Conservation (phyloP, 768 basidiomycete species). For the Peribolospora baueri region DNA sequence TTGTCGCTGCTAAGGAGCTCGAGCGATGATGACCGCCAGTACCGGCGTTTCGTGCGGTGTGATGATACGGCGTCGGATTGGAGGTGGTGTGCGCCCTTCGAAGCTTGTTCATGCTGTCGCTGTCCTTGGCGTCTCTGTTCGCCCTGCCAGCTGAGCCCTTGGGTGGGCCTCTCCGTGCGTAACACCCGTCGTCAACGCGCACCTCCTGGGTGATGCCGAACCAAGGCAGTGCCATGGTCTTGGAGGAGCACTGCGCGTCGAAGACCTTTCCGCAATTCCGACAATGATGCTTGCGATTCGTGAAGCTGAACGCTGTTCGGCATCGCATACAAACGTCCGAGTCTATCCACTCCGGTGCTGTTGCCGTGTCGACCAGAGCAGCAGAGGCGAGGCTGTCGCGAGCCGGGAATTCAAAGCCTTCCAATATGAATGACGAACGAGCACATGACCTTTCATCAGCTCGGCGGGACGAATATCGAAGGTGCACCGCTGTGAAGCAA, state of each 20-base stretch:
- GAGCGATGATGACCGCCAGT: slow-evolving; percentile 21
- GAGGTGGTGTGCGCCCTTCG: slow-evolving; percentile 4
- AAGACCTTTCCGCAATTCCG: slow-evolving; percentile 94
- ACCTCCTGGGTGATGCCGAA: slow-evolving; percentile 83
- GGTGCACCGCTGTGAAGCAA: no score
- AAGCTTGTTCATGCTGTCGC: slow-evolving; percentile 3
- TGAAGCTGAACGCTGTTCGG: slow-evolving; percentile 69
- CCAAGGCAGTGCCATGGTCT: slow-evolving; percentile 60
- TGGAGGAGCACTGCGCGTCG: slow-evolving; percentile 75
- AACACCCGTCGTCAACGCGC: slow-evolving; percentile 76
- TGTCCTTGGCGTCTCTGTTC: not conserved
- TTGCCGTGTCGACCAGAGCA: slow-evolving; percentile 59
- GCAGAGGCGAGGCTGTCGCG: slow-evolving; percentile 46
- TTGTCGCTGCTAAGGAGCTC: not conserved
- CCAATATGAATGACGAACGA: not conserved
- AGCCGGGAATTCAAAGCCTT: slow-evolving; percentile 67
- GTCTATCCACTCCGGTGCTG: slow-evolving; percentile 83
- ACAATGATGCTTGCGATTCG: slow-evolving; percentile 94
- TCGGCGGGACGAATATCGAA: not conserved
- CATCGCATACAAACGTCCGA: slow-evolving; percentile 85
- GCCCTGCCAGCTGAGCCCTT: not conserved
- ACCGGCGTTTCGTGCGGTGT: slow-evolving; percentile 15
- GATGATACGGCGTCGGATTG: slow-evolving; percentile 17
- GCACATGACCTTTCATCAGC: not conserved
- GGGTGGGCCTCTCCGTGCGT: slow-evolving; percentile 33